Conservation (phyloP, 169 alveolate species). For the Plasmodium malariae region DNA sequence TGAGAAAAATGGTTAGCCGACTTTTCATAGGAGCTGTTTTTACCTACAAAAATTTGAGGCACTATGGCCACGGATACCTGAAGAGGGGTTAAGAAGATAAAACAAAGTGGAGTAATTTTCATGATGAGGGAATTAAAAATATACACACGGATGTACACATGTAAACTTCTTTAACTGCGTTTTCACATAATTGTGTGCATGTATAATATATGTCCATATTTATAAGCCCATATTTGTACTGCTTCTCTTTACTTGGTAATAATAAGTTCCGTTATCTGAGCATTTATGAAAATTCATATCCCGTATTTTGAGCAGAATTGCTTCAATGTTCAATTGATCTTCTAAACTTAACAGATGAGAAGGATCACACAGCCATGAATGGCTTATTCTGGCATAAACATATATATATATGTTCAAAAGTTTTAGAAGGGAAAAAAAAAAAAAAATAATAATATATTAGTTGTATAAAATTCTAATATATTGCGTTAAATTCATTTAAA, state of each 20-base stretch:
- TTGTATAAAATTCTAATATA: neutral
- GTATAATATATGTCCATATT: no score
- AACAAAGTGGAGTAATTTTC: neutral
- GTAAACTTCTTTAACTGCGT: no score
- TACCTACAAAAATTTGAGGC: constrained; percentile 26
- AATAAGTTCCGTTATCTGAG: constrained; percentile 12
- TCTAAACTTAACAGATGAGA: constrained; percentile 26
- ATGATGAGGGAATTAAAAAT: no score
- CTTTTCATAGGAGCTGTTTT: constrained; percentile 50
- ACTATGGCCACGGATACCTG: constrained; percentile 70
- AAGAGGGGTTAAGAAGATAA: neutral
- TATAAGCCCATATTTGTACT: no score
- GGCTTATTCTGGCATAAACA: constrained; percentile 50
- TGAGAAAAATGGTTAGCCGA: constrained; percentile 33
- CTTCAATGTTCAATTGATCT: constrained; percentile 64
- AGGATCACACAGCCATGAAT: constrained; percentile 75
- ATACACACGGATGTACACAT: no score
- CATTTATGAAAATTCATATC: constrained; percentile 74
- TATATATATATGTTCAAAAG: neutral
- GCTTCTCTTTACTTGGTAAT: constrained; percentile 40
- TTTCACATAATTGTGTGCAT: no score
- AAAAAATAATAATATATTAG: no score
- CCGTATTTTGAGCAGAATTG: constrained; percentile 49
- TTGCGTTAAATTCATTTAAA: neutral
- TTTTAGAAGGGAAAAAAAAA: neutral